Conservation (phyloP, 2,329 filamentous ascomycete genomes). For the Pyrenochaeta sp. region DNA sequence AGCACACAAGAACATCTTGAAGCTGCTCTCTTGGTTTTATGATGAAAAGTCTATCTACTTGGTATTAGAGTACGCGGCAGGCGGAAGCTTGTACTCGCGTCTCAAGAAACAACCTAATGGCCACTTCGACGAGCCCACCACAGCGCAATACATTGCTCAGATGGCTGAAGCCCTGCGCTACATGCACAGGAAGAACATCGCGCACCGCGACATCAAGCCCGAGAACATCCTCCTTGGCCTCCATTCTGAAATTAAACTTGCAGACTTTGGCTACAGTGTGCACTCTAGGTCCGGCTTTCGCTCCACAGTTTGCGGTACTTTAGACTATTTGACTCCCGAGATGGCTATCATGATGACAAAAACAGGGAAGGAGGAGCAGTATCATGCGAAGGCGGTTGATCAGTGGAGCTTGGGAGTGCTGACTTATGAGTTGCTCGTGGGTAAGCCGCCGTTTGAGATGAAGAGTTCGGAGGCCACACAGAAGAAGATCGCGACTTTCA, state of each 20-base stretch:
- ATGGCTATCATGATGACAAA: conserved; percentile 67
- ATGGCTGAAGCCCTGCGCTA: conserved; percentile 85
- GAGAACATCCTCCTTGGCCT: conserved; percentile 96
- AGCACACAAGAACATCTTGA: conserved; percentile 81
- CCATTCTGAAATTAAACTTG: conserved; percentile 95
- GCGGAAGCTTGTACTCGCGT: conserved; percentile 83
- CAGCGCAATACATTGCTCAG: conserved; percentile 82
- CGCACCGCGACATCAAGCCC: conserved; percentile 90
- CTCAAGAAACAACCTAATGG: conserved; percentile 77
- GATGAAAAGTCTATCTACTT: conserved; percentile 83
- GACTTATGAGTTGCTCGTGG: conserved; percentile 91
- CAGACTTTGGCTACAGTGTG: conserved; percentile 95
- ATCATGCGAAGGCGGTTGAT: conserved; percentile 91
- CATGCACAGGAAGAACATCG: conserved; percentile 91
- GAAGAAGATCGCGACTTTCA: conserved; percentile 72
- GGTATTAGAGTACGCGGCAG: conserved; percentile 81
- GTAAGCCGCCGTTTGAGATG: conserved; percentile 93
- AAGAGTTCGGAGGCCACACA: conserved; percentile 84
- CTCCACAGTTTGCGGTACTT: conserved; percentile 90
- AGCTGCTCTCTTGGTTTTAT: conserved; percentile 83
- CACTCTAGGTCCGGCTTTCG: conserved; percentile 90
- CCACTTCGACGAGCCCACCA: conserved; percentile 80
- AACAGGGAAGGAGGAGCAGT: conserved; percentile 73
- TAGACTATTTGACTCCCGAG: conserved; percentile 94
- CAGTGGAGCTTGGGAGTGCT: conserved; percentile 93